Conservation (phyloP, 208 protist species). For the Leishmania tropica region DNA sequence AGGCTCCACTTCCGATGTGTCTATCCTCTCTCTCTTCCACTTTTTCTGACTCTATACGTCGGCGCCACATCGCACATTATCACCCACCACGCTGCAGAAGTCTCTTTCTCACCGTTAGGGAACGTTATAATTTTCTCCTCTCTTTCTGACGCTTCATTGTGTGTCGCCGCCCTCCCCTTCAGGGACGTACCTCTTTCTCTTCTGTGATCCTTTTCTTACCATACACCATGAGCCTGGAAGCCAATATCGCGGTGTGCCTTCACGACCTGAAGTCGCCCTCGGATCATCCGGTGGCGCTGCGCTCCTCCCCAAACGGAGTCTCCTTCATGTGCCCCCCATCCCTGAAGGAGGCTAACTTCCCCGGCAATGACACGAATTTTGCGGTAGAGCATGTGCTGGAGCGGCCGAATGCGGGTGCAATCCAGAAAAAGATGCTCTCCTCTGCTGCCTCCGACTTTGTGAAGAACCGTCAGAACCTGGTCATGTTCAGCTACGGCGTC, state of each 20-base stretch:
- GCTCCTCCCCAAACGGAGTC: slow-evolving; percentile 51
- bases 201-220: neutral
- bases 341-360: slow-evolving; percentile 72
- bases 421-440: slow-evolving; percentile 41
- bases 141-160: neutral
- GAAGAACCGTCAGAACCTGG: slow-evolving; percentile 72
- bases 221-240: slow-evolving; percentile 54
- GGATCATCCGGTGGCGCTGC: slow-evolving; percentile 42
- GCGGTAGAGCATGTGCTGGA: slow-evolving; percentile 60
- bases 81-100: neutral
- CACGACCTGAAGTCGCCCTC: slow-evolving; percentile 56
- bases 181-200: slow-evolving; percentile 4
- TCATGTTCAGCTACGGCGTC: slow-evolving; percentile 86
- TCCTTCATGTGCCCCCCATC: slow-evolving; percentile 56
- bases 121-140: neutral
- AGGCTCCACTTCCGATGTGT: neutral
- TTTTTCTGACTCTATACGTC: neutral
- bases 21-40: neutral
- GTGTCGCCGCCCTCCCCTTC: neutral
- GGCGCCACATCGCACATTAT: neutral
- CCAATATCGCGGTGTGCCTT: slow-evolving; percentile 66
- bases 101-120: neutral
- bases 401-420: slow-evolving; percentile 36
- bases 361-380: slow-evolving; percentile 67
- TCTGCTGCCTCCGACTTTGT: slow-evolving; percentile 57